A percentile compares a stretch with the other conserved stretches of the same genome.
These are phyloP conservation scores for Macrolepiota fuliginosa DNA, from an alignment of 768 basidiomycete genomes.

Conservation along the genomic window DNA sequence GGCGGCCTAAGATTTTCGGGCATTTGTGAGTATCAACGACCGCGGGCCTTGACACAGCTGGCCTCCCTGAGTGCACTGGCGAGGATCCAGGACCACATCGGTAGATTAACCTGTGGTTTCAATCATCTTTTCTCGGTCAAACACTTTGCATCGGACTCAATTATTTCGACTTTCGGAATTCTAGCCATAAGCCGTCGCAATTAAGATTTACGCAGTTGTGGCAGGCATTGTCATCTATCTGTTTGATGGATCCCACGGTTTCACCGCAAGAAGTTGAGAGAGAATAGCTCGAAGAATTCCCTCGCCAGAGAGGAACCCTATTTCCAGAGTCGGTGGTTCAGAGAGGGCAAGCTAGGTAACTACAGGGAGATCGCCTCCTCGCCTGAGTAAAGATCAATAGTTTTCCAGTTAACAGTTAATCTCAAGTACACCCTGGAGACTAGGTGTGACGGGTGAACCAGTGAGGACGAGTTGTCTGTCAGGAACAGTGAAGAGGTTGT, in stretches of 20 bases:
- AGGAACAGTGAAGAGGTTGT: not conserved
- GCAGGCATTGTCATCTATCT: not conserved
- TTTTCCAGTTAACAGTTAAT: no score
- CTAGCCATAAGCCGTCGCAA: not conserved
- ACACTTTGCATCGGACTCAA: not conserved
- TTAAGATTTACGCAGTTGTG: not conserved
- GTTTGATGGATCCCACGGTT: conserved; percentile 31
- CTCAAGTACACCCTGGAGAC: not conserved
- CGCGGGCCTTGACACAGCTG: not conserved
- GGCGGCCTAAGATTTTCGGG: not conserved
- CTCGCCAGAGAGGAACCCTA: not conserved
- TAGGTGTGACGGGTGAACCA: not conserved
- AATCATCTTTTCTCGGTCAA: not conserved
- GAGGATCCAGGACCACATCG: not conserved
- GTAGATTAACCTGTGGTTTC: not conserved
- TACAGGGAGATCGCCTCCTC: no score
- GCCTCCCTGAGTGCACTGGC: not conserved
- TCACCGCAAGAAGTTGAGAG: conserved; percentile 27
- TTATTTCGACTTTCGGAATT: not conserved
- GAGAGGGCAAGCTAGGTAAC: no score
- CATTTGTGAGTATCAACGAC: not conserved
- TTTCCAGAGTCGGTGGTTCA: not conserved
- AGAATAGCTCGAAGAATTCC: conserved; percentile 15
- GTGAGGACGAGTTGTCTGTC: not conserved
- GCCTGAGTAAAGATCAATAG: no score